Base-by-base conservation (phyloP, 164 flowering plant genomes). In the Cinnamomum chago region DNA sequence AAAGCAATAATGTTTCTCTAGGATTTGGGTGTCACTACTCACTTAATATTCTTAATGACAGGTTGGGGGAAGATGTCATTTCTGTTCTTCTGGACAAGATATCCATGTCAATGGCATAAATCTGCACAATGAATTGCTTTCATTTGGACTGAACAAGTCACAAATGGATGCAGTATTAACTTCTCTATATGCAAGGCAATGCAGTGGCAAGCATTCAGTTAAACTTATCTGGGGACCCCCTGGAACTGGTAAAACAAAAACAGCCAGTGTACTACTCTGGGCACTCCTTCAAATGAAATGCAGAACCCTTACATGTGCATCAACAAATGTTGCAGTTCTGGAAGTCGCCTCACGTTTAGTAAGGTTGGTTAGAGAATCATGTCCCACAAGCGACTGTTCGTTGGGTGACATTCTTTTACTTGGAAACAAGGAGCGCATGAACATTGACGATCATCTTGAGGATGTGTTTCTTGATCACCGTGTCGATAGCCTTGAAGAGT, bases 171-270 rank as follows among this genome's bases (percentile, higher is more conserved):
- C 97, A 33, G 80, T 93, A 25, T 14, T 70, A 1, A 68, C 78
- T 50, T 81, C 86, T 58, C 73, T 91, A 62, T 2, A 33, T 10
- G 70, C 67, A 52, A 12, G 79, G 33, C 67, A 76, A 4, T 86
- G 88, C 67, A 13, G 65, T 12, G 87, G 86, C 67, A 79, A 72
- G 75, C 58, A 86, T 50, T 68, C 82, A 9, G 80, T 89, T 17
- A 80, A 89, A 62, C 90, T 90, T 27, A 83, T 93, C 13, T 88
- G 96, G 90, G 97, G 97, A 4, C 96, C 96, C 1, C 94, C 95
- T 0, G 97, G 95, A 9, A 89, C 97, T 0, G 97, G 97, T 12
- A 92, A 92, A 60, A 92, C 97, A 1, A 88, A 85, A 78, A 88
- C 96, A 4, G 72, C 87, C 5, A 74, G 87, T 67, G 50, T 76